Base-by-base conservation (phyloP, 352 stramenopile species). In the Halophytophthora batemanensis region DNA sequence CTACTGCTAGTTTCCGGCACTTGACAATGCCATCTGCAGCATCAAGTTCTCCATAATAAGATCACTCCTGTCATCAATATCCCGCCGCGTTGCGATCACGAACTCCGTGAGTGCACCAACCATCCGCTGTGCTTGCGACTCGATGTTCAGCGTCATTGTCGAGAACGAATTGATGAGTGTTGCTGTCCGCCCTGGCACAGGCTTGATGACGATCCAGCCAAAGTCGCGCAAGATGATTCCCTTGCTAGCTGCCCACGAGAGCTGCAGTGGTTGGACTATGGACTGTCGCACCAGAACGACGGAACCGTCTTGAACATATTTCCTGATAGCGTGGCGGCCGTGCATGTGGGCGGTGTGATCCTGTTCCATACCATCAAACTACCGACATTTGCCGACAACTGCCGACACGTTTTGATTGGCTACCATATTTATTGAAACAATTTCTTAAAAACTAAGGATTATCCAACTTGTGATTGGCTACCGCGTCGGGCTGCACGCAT, bases 91-190 rank as follows among this genome's bases (percentile, higher is more conserved):
- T 19, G 60, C 49, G 14, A 82, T 44, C 25, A 77, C 66, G 50
- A 82, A 77, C 14, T 80, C 63, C 2, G 66, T 82, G 29, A 82
- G 34, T 0, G 66, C 38, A 11, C 60, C 63, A 10, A 77, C 56
- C 41, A 74, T 55, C 42, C 67, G 63, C 22, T 70, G 58, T 6
- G 61, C 38, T 36, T 72, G 59, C 12, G 69, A 52, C n/a, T 66
- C 49, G 12, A 73, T 55, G 48, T 63, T 46, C 8, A 50, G 60
- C 3, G 55, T 60, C 17, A 69, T 15, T 1, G 60, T 56, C 17
- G 59, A 61, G 41, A 63, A 75, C 28, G 61, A 53, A 18, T 65
- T 56, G 5, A 71, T 13, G n/a, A 71, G 18, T 17, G 60, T 58
- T 46, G 60, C 55, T 0, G 56, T 19, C 31, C 56, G 50, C 0